Evolutionary conservation across 1,284 basidiomycete species (phyloP).

Genomic region (Vanrija sp.): DNA sequence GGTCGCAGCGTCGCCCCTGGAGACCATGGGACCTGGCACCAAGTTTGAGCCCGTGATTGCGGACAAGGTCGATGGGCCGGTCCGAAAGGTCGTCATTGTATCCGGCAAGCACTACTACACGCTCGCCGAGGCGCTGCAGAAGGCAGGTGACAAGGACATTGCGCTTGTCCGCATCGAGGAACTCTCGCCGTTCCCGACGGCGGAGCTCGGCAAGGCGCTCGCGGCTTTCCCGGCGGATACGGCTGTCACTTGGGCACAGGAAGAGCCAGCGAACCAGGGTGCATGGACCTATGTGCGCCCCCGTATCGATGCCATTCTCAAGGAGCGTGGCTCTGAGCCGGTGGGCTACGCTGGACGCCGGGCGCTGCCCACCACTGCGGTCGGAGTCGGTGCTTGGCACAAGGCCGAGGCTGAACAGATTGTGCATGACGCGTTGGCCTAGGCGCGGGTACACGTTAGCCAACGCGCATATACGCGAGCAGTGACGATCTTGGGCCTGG

Average conservation of each 20-base stretch:
- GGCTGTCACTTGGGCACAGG: constrained; percentile 67
- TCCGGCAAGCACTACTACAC: constrained; percentile 86
- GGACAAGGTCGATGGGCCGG: constrained; percentile 44
- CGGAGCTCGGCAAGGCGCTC: constrained; percentile 54
- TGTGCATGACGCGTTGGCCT: constrained; percentile 53
- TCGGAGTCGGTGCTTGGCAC: constrained; percentile 70
- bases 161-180: constrained; percentile 77
- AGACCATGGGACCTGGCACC: constrained; percentile 62
- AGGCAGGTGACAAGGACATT: constrained; percentile 51
- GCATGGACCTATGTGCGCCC: constrained; percentile 64
- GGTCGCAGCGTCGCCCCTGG: constrained; percentile 68
- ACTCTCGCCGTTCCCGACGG: constrained; percentile 77
- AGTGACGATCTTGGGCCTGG: too few relatives aligned
- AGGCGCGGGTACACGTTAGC: background rate
- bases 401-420: constrained; percentile 61
- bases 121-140: constrained; percentile 63
- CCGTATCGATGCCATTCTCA: constrained; percentile 58
- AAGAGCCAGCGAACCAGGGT: constrained; percentile 83
- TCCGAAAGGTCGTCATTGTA: constrained; percentile 49
- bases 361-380: constrained; percentile 69
- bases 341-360: constrained; percentile 63
- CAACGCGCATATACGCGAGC: too few relatives aligned
- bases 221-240: constrained; percentile 51
- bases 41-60: constrained; percentile 68
- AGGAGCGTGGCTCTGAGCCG: constrained; percentile 37